Percentiles rank a stretch among this genome's conserved stretches.
Conservation (phyloP, 257 asterid genomes). For the Nicotiana sylvestris region DNA sequence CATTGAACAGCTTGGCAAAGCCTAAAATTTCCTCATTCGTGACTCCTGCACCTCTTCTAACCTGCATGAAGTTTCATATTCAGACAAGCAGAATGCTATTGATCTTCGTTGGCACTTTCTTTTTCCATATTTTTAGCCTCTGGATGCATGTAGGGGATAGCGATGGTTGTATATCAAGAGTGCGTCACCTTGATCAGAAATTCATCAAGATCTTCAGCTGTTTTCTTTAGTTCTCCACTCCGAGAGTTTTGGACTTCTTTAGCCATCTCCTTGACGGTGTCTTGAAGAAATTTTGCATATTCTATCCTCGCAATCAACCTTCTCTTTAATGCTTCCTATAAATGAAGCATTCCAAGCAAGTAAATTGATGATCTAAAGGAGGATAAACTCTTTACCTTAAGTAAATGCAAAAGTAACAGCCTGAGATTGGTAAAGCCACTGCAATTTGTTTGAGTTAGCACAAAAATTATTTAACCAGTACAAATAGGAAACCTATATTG, state of each 20-base stretch:
- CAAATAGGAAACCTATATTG: background rate
- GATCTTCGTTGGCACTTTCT: background rate
- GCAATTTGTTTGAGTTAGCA: background rate
- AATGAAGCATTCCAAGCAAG: constrained; percentile 14
- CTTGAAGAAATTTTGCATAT: constrained; percentile 90
- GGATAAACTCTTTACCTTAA: background rate
- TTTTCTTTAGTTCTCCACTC: constrained; percentile 71
- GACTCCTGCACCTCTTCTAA: constrained; percentile 78
- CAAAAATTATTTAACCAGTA: background rate
- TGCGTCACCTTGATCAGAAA: constrained; percentile 59
- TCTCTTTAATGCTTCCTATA: constrained; percentile 75
- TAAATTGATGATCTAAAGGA: background rate
- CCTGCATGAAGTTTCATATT: constrained; percentile 40
- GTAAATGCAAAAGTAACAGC: background rate
- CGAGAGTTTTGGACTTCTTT: constrained; percentile 80
- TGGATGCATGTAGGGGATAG: background rate
- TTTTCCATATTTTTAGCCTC: background rate
- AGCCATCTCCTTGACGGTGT: constrained; percentile 85
- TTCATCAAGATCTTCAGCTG: constrained; percentile 92
- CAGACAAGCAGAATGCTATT: constrained; percentile 8
- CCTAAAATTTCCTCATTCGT: constrained; percentile 84
- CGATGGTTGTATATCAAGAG: constrained; percentile 6
- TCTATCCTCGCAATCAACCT: constrained; percentile 73
- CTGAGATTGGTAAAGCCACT: background rate
- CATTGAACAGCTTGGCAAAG: constrained; percentile 90